These are phyloP conservation scores for Wickerhamomyces chaumierensis DNA, from an alignment of 805 yeast species.

Conservation along the genomic window DNA sequence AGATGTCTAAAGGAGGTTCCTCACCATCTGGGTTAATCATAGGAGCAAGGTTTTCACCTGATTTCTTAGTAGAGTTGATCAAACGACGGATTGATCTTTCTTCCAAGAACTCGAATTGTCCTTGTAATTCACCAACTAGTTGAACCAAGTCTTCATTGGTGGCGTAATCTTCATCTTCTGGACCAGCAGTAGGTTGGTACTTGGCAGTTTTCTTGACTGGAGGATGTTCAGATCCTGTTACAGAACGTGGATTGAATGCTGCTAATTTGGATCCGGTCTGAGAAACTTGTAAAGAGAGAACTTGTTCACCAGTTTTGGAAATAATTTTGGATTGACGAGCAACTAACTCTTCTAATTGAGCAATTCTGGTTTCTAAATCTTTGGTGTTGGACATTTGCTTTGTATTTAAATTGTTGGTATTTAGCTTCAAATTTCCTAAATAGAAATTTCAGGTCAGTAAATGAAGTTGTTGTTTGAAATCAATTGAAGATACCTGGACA, in stretches of 20 bases:
- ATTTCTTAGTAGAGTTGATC: constrained; percentile 42
- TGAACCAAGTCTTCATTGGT: constrained; percentile 80
- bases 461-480: too few species aligned
- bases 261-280: constrained; percentile 32
- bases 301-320: constrained; percentile 70
- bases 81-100: constrained; percentile 66
- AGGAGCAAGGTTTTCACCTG: constrained; percentile 44
- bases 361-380: constrained; percentile 30
- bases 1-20: constrained; percentile 37
- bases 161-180: constrained; percentile 35
- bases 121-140: constrained; percentile 81
- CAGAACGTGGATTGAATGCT: constrained; percentile 14
- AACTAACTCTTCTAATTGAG: constrained; percentile 39
- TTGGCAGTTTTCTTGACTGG: constrained; percentile 2
- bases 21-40: constrained; percentile 75
- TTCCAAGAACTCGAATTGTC: constrained; percentile 71
- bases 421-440: too few species aligned
- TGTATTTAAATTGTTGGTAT: too few species aligned
- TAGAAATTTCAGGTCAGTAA: too few species aligned
- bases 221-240: constrained; percentile 2
- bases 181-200: constrained; percentile 3
- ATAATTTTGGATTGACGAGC: constrained; percentile 56
- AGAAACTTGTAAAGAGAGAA: constrained; percentile 56
- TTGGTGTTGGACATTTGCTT: constrained; percentile 14
- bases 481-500: too few species aligned